Percentiles rank a stretch among this genome's conserved stretches.
Evolutionary conservation across 805 yeast species (phyloP).

Genomic region (Suhomyces canberraensis): DNA sequence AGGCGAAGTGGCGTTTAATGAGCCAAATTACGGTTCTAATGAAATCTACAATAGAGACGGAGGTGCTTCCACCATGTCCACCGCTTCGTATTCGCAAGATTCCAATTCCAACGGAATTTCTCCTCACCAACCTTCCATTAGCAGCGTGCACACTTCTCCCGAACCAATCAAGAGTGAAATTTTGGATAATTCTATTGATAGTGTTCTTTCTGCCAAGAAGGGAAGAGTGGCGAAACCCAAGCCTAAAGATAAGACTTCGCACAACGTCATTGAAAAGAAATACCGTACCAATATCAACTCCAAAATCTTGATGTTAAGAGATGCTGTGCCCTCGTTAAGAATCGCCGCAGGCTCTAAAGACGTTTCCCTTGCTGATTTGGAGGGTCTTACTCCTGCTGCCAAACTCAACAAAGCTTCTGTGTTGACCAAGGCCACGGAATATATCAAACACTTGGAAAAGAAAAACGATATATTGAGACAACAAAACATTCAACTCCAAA

Average conservation of each 20-base stretch:
- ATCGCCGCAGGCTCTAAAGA: constrained; percentile 51
- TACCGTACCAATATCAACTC: constrained; percentile 76
- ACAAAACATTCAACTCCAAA: constrained; percentile 44
- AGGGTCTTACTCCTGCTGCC: constrained; percentile 73
- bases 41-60: not conserved
- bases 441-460: constrained; percentile 66
- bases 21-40: not conserved
- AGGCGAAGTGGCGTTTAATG: not conserved
- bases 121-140: constrained; percentile 12
- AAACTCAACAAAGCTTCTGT: constrained; percentile 78
- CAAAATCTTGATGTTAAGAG: constrained; percentile 64
- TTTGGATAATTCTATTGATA: not conserved
- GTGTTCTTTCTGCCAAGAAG: constrained; percentile 3
- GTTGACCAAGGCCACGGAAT: constrained; percentile 72
- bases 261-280: constrained; percentile 78
- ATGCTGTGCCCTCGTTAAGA: constrained; percentile 74
- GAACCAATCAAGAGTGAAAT: constrained; percentile 12
- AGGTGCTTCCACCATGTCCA: constrained; percentile 11
- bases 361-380: constrained; percentile 46
- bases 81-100: constrained; percentile 13
- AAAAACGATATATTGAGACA: constrained; percentile 49
- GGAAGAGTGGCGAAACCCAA: constrained; percentile 41
- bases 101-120: constrained; percentile 18
- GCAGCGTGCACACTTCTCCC: constrained; percentile 25
- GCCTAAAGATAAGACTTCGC: constrained; percentile 60